Percentiles rank a stretch among this genome's conserved stretches.
phyloP scores from a whole-genome alignment of 1,284 basidiomycete genomes.

The Schizophyllum commune region DNA sequence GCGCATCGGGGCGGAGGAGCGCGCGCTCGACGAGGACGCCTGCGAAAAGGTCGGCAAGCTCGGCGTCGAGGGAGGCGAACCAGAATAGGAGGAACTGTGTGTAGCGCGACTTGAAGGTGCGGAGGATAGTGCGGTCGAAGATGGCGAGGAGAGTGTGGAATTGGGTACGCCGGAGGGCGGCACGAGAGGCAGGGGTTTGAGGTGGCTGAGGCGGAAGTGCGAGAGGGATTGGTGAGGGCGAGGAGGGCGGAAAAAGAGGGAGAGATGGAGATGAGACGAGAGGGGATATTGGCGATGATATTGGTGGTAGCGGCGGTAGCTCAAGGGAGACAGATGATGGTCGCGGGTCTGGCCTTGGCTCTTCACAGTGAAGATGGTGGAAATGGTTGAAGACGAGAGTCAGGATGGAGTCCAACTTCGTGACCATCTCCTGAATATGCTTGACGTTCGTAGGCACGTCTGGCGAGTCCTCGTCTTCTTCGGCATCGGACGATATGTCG shows the following conservation, averaged over 20 bases:
- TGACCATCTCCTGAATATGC: constrained; percentile 80
- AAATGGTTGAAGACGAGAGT: constrained; percentile 83
- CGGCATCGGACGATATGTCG: constrained; percentile 62
- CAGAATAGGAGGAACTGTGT: constrained; percentile 97
- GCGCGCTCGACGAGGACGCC: constrained; percentile 89
- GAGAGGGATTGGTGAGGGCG: constrained; percentile 8
- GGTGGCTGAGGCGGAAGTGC: constrained; percentile 9
- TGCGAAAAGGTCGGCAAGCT: constrained; percentile 90
- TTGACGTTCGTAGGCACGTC: constrained; percentile 48
- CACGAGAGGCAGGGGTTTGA: constrained; percentile 16
- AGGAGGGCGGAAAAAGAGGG: constrained; percentile 5
- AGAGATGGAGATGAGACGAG: constrained; percentile 7
- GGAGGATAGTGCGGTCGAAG: constrained; percentile 89
- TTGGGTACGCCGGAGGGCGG: constrained; percentile 42
- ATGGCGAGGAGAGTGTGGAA: constrained; percentile 88
- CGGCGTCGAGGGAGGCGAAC: constrained; percentile 83
- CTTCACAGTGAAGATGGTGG: constrained; percentile 33
- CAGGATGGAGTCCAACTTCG: constrained; percentile 88
- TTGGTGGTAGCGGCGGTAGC: constrained; percentile 29
- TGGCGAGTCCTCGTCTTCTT: constrained; percentile 35
- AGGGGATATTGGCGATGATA: constrained; percentile 16
- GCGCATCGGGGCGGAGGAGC: constrained; percentile 46
- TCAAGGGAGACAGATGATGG: constrained; percentile 20
- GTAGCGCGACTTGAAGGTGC: constrained; percentile 95
- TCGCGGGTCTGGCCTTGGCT: constrained; percentile 16